Base-by-base conservation (phyloP, 331 rosid genomes). In the Saraca asoca region DNA sequence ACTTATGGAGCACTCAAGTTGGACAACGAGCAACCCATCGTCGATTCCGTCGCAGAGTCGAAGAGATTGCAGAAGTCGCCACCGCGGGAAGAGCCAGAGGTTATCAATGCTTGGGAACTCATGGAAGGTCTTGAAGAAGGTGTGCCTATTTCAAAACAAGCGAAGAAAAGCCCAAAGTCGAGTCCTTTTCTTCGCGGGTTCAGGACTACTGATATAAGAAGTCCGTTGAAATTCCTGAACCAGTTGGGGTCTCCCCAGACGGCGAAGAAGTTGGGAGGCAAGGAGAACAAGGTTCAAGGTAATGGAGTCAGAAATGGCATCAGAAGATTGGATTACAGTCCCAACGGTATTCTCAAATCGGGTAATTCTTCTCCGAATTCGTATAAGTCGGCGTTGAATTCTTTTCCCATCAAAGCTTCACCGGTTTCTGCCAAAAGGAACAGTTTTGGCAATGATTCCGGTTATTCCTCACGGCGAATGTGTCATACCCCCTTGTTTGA, bases 81-180 rank as follows among this genome's bases (percentile, higher is more conserved):
- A 0, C 31, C 45, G 4, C 81, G 59, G 2, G 79, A 80, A 57
- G 85, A 72, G 18, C 83, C 84, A 10, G 96, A 94, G 60, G 80
- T 80, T 6, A 89, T 91, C 72, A 88, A 91, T 35, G 81, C 95
- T 13, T 94, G 99, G 97, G 99, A 94, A 76, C 91, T 94, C 66
- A 94, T 94, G 99, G 97, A 94, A 44, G 99, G 82, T 15, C 87
- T 94, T 1, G 99, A 94, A 80, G 99, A 88, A 9, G 95, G 78
- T 39, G 56, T 75, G 0, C 91, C 95, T 24, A 56, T 79, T 24
- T 65, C 88, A 5, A 79, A 64, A 72, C 65, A 58, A 9, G 65
- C 77, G 3, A 94, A 78, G 86, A 88, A 73, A 62, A 88, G 91
- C 79, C 99, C 97, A 0, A 94, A 90, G 34, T 17, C 87, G 2